Base-by-base conservation (phyloP, 1,284 basidiomycete genomes). In the Ceratobasidium papillatum region DNA sequence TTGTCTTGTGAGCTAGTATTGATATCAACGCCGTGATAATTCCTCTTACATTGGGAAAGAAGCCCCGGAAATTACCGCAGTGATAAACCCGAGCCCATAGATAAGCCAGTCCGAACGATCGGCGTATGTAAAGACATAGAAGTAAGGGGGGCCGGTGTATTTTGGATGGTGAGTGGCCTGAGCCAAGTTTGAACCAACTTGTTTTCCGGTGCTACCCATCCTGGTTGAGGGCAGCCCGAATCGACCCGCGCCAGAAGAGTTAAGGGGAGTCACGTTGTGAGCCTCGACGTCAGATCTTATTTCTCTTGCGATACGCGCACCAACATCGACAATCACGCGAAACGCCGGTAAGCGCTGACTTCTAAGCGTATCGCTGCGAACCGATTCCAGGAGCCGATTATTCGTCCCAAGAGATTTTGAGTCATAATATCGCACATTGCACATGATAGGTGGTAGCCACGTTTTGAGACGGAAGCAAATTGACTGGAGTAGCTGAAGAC, bases 51-150 rank as follows among this genome's bases (percentile, higher is more conserved):
- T 43, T 8, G 68, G 68, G 27, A 71, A 71, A 19, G 38, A 30
- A 34, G 54, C 43, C 4, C 68, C 68, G 22, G 68, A 71, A 19
- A 71, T 49, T 19, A 61, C 22, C 5, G 68, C 54, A 1, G 68
- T 41, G 22, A 71, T 25, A 5, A 58, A 32, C 25, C 68, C 68
- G 19, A 61, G 14, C 2, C 1, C 41, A 47, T 71, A 71, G 9
- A 71, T 22, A 4, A 71, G 11, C 68, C 68, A 71, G 19, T 71
- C 68, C 17, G 43, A 30, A 1, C 68, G 54, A n/a, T 59, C 41
- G 19, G 68, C 68, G 36, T 71, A 71, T 8, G 54, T 71, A n/a
- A 71, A 71, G 19, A 43, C 68, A 49, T 71, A 71, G n/a, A 71
- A 71, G 30, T 59, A 71, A 17, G 68, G 52, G 25, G 2, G 68